Evolutionary conservation across 345 rosid species (phyloP).

Genomic region (Triadica sebifera): DNA sequence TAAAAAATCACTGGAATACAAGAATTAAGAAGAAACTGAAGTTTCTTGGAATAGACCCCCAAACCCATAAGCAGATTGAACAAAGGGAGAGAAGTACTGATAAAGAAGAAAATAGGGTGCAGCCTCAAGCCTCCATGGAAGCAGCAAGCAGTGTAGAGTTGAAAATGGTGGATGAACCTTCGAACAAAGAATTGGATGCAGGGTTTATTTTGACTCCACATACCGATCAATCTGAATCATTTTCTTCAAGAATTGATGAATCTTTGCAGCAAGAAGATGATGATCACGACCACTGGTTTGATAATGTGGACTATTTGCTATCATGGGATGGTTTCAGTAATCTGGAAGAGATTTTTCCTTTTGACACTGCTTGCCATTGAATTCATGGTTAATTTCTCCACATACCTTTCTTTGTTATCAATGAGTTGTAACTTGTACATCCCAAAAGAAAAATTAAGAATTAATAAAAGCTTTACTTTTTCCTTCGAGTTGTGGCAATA

Average conservation of each 20-base stretch:
- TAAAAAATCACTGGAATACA: slow-evolving; percentile 28
- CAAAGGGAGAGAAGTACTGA: background rate
- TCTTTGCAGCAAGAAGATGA: background rate
- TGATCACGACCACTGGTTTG: slow-evolving; percentile 9
- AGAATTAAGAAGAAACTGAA: slow-evolving; percentile 26
- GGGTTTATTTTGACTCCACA: background rate
- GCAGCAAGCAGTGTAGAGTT: too few relatives aligned
- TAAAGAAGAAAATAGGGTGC: too few relatives aligned
- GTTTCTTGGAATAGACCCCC: slow-evolving; percentile 8
- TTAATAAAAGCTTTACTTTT: too few relatives aligned
- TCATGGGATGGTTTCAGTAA: slow-evolving; percentile 22
- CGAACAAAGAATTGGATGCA: background rate
- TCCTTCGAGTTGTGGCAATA: too few relatives aligned
- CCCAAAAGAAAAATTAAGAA: too few relatives aligned
- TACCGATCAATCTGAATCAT: slow-evolving; percentile 6
- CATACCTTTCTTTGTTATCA: background rate
- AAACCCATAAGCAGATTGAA: slow-evolving; percentile 3
- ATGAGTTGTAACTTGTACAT: background rate
- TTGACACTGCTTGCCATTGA: background rate
- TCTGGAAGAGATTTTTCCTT: slow-evolving; percentile 15
- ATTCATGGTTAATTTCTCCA: background rate
- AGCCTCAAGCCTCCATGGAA: background rate
- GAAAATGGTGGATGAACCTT: too few relatives aligned
- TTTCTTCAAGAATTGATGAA: slow-evolving; percentile 15
- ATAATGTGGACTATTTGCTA: slow-evolving; percentile 11